phyloP scores from a whole-genome alignment of 371 early-diverging fungal species.

The Apophysomyces trapeziformis region DNA sequence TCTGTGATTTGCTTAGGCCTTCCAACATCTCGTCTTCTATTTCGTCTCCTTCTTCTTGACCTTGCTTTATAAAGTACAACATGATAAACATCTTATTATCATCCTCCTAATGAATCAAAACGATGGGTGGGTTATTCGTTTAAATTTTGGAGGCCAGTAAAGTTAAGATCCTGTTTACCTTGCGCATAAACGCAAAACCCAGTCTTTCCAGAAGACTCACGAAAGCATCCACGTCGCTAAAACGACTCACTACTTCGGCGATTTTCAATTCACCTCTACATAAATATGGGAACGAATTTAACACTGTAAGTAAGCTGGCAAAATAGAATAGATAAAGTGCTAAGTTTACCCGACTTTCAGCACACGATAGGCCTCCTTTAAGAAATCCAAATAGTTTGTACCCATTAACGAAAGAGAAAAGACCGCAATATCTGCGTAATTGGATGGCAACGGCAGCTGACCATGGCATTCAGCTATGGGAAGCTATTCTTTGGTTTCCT shows the following conservation, averaged over 20 bases:
- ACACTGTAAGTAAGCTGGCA: constrained; percentile 1
- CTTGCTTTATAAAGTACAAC: constrained; percentile 77
- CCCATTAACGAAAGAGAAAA: constrained; percentile 98
- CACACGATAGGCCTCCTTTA: constrained; percentile 91
- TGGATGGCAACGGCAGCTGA: constrained; percentile 73
- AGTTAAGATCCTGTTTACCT: constrained; percentile 41
- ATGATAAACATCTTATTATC: constrained; percentile 93
- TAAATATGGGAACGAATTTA: no score
- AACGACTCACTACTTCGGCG: constrained; percentile 93
- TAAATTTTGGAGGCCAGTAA: no score
- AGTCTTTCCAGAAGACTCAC: constrained; percentile 65
- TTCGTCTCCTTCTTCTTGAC: constrained; percentile 28
- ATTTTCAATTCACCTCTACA: constrained; percentile 88
- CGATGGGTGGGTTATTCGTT: not conserved
- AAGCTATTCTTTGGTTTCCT: not conserved
- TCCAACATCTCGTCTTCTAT: constrained; percentile 36
- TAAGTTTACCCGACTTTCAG: constrained; percentile 74
- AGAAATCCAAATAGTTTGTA: constrained; percentile 90
- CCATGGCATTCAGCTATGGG: not conserved
- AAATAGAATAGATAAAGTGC: constrained; percentile 8
- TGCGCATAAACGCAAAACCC: constrained; percentile 76
- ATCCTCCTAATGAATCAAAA: constrained; percentile 44
- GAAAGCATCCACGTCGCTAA: constrained; percentile 82
- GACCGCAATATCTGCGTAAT: constrained; percentile 86
- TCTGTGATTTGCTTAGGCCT: constrained; percentile 53